Evolutionary conservation across 371 early-diverging fungal genomes (phyloP), one percentile per base, ranked within the genome.

Genomic region (Actinomortierella wolfii): DNA sequence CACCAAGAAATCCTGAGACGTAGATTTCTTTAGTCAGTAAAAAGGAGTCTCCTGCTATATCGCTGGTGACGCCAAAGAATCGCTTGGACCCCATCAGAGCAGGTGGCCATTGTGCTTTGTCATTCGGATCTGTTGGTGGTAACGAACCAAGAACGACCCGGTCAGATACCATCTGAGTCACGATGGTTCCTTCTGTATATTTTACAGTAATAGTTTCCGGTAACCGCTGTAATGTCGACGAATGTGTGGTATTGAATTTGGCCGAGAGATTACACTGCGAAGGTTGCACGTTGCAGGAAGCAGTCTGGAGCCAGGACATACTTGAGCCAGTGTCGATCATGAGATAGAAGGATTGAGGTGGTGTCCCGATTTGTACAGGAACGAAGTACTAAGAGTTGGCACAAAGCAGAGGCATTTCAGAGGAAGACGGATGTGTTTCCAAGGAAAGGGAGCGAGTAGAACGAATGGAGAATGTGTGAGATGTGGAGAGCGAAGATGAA

Each of bases 271-370:
- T 68, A 25, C 68, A 68, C 0, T 45, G 26, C 13, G 24, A n/a
- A 0, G 59, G 54, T 1, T 17, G 21, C 24, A 39, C 23, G 18
- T 43, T 24, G 15, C 68, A 68, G 21, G 21, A 44, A 6, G 54
- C n/a, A 5, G 62, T 54, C 29, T 68, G 68, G 24, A 68, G 53
- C 68, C 68, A 68, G 13, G 68, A 68, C 11, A 68, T 55, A 59
- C 68, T 68, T 24, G 92, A 91, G 13, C 93, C 95, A n/a, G 94
- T 94, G 80, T 94, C 95, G 52, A 93, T 86, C 53, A 94, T 88
- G 23, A 94, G 86, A 47, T 84, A 82, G 77, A 95, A 90, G 3
- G 74, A 75, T 65, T 94, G 93, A 17, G 85, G 78, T 7, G 94
- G 94, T 13, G 93, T 91, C 40, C 94, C 94, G 14, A 94, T 54